Conservation (phyloP, 2,329 filamentous ascomycete genomes). For the Orbilia oligospora region DNA sequence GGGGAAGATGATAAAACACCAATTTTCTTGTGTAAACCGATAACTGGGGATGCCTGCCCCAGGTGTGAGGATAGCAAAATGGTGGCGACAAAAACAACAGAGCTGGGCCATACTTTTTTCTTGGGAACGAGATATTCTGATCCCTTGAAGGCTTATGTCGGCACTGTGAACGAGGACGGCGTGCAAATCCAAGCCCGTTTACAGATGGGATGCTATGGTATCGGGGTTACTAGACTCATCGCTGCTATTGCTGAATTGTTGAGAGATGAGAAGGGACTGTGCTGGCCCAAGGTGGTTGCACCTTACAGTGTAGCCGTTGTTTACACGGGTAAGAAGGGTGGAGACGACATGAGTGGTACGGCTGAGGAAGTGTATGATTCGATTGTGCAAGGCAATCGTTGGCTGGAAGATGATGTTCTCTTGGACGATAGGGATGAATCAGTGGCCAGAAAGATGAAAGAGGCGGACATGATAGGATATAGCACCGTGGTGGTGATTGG, state of each 20-base stretch:
- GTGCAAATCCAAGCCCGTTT: constrained; percentile 71
- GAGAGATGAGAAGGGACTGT: constrained; percentile 80
- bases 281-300: constrained; percentile 89
- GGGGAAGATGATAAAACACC: constrained; percentile 65
- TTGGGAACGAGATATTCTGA: constrained; percentile 89
- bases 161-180: constrained; percentile 63
- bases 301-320: constrained; percentile 84
- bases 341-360: constrained; percentile 71
- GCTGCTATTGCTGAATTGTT: constrained; percentile 85
- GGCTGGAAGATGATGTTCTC: constrained; percentile 72
- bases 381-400: constrained; percentile 49
- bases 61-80: constrained; percentile 77
- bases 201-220: constrained; percentile 97
- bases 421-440: constrained; percentile 80
- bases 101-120: constrained; percentile 95
- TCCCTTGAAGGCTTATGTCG: constrained; percentile 77
- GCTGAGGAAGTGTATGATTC: constrained; percentile 55
- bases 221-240: constrained; percentile 91
- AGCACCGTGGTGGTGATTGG: constrained; percentile 86
- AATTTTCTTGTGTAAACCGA: constrained; percentile 66
- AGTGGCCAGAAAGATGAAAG: constrained; percentile 87
- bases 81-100: constrained; percentile 80
- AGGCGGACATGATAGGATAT: constrained; percentile 91
- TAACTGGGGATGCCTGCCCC: constrained; percentile 78
- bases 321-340: constrained; percentile 69